Evolutionary conservation across 108 stramenopile species (phyloP), one percentile per base, ranked within the genome.

Genomic region (Nannochloropsis oceanica): DNA sequence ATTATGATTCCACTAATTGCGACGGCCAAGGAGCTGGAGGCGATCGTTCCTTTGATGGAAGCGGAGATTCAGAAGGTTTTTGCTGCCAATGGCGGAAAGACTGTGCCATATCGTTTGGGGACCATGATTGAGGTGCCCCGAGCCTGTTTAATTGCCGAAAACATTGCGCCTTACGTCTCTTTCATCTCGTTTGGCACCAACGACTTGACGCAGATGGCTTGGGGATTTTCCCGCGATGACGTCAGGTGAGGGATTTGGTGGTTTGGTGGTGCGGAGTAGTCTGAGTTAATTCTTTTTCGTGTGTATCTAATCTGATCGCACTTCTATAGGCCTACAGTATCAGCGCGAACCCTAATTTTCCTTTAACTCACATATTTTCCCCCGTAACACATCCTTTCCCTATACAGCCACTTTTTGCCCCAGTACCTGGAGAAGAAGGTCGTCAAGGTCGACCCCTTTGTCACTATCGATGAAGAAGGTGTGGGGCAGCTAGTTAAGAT

Each of bases 61-160:
- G 82, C 86, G n/a, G 88, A 46, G 43, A 88, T 86, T 12, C 79
- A 42, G 10, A 44, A 50, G 34, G 89, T 89, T 27, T 89, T 91
- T 43, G 43, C 26, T 25, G 89, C 89, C 50, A 46, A 26, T 13
- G 85, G 79, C 18, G 84, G 27, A 8, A 86, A 85, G 27, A 42
- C 83, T 7, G 84, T 94, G 80, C 87, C 89, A 26, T 93, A 92
- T 83, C 92, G 93, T 79, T 89, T 95, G 81, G 95, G 95, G 42
- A 95, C 95, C 25, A 95, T 95, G 95, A 93, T 95, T 85, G 95
- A 95, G 89, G 93, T 94, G 25, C 95, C 95, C 20, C 92, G 95
- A 22, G 94, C 95, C 20, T 94, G 94, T 43, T 80, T 94, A 44
- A 85, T 92, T 22, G 92, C 95, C 12, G 92, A 94, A 44, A 84